Percentiles rank a stretch among this genome's conserved stretches.
Conservation (phyloP, 495 filamentous ascomycete genomes). For the Astrothelium macrocarpum region DNA sequence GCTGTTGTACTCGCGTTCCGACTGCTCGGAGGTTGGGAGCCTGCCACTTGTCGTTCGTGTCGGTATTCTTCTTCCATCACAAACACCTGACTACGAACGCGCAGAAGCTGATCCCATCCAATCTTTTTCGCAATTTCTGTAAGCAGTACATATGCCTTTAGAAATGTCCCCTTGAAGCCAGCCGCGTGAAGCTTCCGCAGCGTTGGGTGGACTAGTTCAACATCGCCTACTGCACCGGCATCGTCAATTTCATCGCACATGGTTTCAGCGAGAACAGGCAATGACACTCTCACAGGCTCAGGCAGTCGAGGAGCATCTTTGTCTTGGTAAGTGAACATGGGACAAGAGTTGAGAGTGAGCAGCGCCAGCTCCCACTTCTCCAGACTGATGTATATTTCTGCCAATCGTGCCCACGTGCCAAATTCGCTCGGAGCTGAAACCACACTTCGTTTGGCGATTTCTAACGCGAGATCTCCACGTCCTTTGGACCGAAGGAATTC, state of each 20-base stretch:
- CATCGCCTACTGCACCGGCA: constrained; percentile 57
- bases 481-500: constrained; percentile 87
- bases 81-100: constrained; percentile 89
- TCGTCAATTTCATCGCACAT: constrained; percentile 94
- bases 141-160: constrained; percentile 85
- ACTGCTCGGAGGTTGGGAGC: constrained; percentile 38
- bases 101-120: constrained; percentile 92
- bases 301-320: constrained; percentile 93
- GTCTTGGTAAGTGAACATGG: constrained; percentile 99
- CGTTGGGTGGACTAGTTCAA: constrained; percentile 78
- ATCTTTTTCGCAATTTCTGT: constrained; percentile 93
- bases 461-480: constrained; percentile 72
- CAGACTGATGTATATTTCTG: constrained; percentile 81
- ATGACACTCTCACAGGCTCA: constrained; percentile 71
- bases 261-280: constrained; percentile 82
- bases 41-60: constrained; percentile 65
- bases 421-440: constrained; percentile 94
- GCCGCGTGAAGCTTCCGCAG: constrained; percentile 80
- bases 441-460: constrained; percentile 87
- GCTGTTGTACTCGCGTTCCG: constrained; percentile 69
- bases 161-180: constrained; percentile 84
- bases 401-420: constrained; percentile 88
- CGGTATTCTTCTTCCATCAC: constrained; percentile 99
- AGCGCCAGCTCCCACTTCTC: constrained; percentile 92
- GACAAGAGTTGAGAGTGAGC: constrained; percentile 94